These are phyloP conservation scores for Mortierella sp. DNA, from an alignment of 371 early-diverging fungal species.

Conservation along the genomic window DNA sequence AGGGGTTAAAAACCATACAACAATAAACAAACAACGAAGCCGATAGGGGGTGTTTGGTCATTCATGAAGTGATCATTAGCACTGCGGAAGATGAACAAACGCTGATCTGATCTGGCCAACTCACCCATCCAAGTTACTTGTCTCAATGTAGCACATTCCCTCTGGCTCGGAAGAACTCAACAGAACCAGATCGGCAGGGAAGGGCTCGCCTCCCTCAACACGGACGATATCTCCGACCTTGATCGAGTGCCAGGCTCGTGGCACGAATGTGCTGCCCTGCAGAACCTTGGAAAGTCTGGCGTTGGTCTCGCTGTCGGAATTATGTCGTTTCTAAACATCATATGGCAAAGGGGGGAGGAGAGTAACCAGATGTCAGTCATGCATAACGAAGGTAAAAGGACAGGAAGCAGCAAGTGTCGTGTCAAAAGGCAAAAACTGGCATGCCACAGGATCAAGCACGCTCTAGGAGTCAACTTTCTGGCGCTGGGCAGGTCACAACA, in stretches of 20 bases:
- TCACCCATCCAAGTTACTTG: constrained; percentile 96
- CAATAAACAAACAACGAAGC: background rate
- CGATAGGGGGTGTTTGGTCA: background rate
- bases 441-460: background rate
- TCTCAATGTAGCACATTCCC: constrained; percentile 95
- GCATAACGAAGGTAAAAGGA: background rate
- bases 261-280: constrained; percentile 73
- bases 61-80: background rate
- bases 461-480: background rate
- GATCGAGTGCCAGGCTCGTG: constrained; percentile 82
- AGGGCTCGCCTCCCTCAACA: constrained; percentile 87
- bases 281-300: constrained; percentile 79
- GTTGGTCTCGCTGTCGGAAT: constrained; percentile 85
- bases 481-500: background rate
- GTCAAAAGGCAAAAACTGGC: background rate
- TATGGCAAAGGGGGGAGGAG: background rate
- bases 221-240: constrained; percentile 94
- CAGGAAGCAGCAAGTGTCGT: background rate
- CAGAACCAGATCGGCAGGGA: constrained; percentile 94
- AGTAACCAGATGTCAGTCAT: background rate
- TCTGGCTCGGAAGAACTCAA: constrained; percentile 91
- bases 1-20: background rate
- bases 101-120: background rate
- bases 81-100: background rate
- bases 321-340: constrained; percentile 80